Conservation (phyloP, 1,284 basidiomycete species). For the Austroboletus sp. region DNA sequence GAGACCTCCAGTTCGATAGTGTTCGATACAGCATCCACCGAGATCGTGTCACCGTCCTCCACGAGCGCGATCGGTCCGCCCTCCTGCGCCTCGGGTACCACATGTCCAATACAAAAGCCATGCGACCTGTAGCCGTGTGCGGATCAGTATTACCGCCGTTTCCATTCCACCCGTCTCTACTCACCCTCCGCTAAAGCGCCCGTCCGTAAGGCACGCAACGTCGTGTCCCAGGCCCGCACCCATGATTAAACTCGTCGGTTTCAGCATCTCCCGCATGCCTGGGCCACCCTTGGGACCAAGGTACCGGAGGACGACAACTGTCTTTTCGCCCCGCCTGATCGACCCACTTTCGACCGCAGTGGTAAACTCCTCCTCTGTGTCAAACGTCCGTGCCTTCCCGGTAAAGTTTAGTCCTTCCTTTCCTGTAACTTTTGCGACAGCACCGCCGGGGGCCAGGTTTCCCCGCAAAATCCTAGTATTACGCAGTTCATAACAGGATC, state of each 20-base stretch:
- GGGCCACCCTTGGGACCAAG: slow-evolving; percentile 87
- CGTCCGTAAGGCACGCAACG: slow-evolving; percentile 88
- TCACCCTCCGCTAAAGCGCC: slow-evolving; percentile 88
- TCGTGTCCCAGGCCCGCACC: slow-evolving; percentile 87
- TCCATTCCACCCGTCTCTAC: slow-evolving; percentile 23
- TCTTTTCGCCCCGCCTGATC: slow-evolving; percentile 83
- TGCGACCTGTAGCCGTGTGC: slow-evolving; percentile 52
- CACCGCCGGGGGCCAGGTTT: slow-evolving; percentile 87
- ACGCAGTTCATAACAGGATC: slow-evolving; percentile 1
- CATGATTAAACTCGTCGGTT: slow-evolving; percentile 86
- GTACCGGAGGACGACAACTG: slow-evolving; percentile 83
- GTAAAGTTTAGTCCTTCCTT: slow-evolving; percentile 84
- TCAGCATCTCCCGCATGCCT: slow-evolving; percentile 94
- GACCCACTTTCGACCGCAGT: slow-evolving; percentile 74
- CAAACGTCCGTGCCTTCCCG: slow-evolving; percentile 79
- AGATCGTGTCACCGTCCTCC: slow-evolving; percentile 78
- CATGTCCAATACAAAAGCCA: slow-evolving; percentile 88
- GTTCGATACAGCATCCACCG: slow-evolving; percentile 81
- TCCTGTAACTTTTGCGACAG: slow-evolving; percentile 91
- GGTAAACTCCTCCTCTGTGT: slow-evolving; percentile 76
- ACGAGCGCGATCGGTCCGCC: slow-evolving; percentile 90
- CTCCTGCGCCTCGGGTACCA: slow-evolving; percentile 83
- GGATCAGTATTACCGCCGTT: slow-evolving; percentile 12
- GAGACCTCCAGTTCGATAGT: slow-evolving; percentile 69
- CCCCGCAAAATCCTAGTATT: slow-evolving; percentile 65